Evolutionary conservation across 2,329 filamentous ascomycete genomes (phyloP).

Genomic region (Talaromyces rugulosus): DNA sequence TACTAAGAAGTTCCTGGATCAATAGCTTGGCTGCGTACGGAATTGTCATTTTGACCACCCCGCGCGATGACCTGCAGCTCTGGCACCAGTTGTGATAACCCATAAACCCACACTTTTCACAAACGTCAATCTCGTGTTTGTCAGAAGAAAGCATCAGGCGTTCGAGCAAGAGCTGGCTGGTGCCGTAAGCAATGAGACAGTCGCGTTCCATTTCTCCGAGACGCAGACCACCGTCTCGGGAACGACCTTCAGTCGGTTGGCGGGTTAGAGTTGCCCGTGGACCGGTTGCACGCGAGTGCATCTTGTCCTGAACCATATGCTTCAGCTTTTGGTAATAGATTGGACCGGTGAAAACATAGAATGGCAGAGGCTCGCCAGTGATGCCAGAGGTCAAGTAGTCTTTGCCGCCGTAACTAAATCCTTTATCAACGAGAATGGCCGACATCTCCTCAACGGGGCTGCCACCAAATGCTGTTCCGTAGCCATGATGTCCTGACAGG

Average conservation of each 20-base stretch:
- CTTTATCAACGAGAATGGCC: slow-evolving; percentile 74
- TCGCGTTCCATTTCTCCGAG: slow-evolving; percentile 99
- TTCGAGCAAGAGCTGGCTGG: slow-evolving; percentile 85
- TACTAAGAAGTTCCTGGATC: slow-evolving; percentile 92
- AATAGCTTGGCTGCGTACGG: slow-evolving; percentile 95
- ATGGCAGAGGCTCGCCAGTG: slow-evolving; percentile 87
- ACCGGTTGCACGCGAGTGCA: slow-evolving; percentile 91
- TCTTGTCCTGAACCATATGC: slow-evolving; percentile 99
- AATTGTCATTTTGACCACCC: slow-evolving; percentile 90
- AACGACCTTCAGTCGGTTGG: slow-evolving; percentile 93
- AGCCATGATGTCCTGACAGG: slow-evolving; percentile 76
- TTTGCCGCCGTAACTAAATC: slow-evolving; percentile 95
- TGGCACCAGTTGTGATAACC: slow-evolving; percentile 94
- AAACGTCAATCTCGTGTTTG: slow-evolving; percentile 86
- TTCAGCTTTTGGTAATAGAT: slow-evolving; percentile 99
- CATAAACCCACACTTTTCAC: slow-evolving; percentile 90
- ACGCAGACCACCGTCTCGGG: slow-evolving; percentile 83
- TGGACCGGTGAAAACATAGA: slow-evolving; percentile 96
- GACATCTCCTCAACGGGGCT: slow-evolving; percentile 88
- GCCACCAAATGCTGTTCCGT: slow-evolving; percentile 82
- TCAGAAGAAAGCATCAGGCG: slow-evolving; percentile 93
- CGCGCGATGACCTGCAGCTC: slow-evolving; percentile 78
- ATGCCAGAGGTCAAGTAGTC: slow-evolving; percentile 94
- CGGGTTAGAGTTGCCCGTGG: slow-evolving; percentile 88
- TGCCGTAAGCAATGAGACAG: slow-evolving; percentile 95